A percentile compares a stretch with the other conserved stretches of the same genome.
phyloP scores from a whole-genome alignment of 179 eudicot species.

The Silene vulgaris region DNA sequence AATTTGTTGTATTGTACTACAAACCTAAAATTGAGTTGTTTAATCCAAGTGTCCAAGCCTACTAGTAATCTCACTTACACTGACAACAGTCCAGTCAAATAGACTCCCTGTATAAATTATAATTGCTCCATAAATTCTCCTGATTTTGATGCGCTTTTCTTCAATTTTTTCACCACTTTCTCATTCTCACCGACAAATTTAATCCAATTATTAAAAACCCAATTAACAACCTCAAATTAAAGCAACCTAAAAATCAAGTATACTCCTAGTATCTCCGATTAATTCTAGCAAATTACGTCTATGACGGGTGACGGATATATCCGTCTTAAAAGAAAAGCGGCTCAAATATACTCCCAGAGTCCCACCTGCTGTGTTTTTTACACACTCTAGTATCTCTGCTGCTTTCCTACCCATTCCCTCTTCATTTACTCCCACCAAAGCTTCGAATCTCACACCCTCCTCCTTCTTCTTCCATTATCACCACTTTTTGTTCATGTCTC shows the following conservation, averaged over 20 bases:
- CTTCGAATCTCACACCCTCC: conserved; percentile 39
- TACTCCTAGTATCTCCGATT: too few species aligned
- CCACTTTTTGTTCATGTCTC: conserved; percentile 18
- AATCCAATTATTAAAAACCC: not conserved
- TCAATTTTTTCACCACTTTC: not conserved
- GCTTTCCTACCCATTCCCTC: conserved; percentile 14
- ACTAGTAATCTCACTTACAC: not conserved
- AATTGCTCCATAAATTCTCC: conserved; percentile 23
- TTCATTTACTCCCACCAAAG: conserved; percentile 35
- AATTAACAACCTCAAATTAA: not conserved
- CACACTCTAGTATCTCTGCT: conserved; percentile 12
- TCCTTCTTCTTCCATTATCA: conserved; percentile 16
- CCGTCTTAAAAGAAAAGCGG: too few species aligned
- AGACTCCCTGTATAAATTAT: not conserved
- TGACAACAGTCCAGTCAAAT: not conserved
- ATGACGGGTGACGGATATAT: too few species aligned
- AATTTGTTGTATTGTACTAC: too few species aligned
- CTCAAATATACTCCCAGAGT: too few species aligned
- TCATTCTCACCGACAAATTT: conserved; percentile 15
- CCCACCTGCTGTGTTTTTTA: too few species aligned
- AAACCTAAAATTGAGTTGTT: too few species aligned
- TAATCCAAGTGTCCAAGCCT: conserved; percentile 1
- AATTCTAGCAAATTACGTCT: too few species aligned
- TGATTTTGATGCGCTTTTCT: conserved; percentile 22
- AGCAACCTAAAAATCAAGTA: too few species aligned